phyloP scores from a whole-genome alignment of 805 yeast species.

The Candida xiaguanensis region DNA sequence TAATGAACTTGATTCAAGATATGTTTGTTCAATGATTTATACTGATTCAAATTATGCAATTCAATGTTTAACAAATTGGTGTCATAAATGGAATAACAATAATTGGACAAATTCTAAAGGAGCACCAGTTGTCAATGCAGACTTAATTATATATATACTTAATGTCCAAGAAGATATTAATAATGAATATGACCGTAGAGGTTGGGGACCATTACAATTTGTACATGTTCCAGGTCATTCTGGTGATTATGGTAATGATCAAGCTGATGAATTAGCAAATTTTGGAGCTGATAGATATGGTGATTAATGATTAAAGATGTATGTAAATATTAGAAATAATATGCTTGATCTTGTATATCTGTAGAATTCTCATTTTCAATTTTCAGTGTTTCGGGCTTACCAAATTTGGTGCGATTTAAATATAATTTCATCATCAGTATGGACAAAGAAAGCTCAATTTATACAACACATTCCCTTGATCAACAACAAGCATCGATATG shows the following conservation, averaged over 20 bases:
- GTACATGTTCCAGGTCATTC: conserved; percentile 71
- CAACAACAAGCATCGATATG: conserved; percentile 10
- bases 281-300: conserved; percentile 44
- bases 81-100: conserved; percentile 49
- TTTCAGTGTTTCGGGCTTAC: too few species aligned
- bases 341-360: too few species aligned
- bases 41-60: conserved; percentile 73
- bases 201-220: conserved; percentile 42
- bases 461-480: conserved; percentile 9
- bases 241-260: conserved; percentile 67
- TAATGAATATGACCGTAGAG: conserved; percentile 24
- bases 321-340: neutral
- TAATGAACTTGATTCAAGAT: conserved; percentile 12
- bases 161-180: conserved; percentile 31
- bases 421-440: neutral
- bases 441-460: conserved; percentile 7
- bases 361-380: too few species aligned
- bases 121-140: conserved; percentile 46
- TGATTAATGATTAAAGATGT: neutral
- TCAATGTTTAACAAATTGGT: conserved; percentile 57
- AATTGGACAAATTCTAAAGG: conserved; percentile 51
- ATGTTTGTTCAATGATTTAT: conserved; percentile 39
- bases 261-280: conserved; percentile 74
- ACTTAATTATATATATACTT: conserved; percentile 39
- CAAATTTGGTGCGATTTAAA: neutral